Percentiles rank a stretch among this genome's conserved stretches.
phyloP scores from a whole-genome alignment of 202 grass and related monocot species.

The Panicum virgatum region DNA sequence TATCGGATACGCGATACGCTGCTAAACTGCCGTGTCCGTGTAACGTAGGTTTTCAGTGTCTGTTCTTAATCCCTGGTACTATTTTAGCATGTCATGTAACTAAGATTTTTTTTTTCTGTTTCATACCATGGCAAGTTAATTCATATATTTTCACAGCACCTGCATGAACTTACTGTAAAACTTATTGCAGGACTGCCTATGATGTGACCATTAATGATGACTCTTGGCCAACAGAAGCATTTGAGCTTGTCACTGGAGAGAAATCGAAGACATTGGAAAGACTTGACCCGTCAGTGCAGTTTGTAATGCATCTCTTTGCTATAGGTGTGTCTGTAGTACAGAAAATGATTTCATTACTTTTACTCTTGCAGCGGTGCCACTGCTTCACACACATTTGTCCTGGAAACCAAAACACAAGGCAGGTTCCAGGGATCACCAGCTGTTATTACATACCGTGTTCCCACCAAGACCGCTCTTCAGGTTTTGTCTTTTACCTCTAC shows the following conservation, averaged over 20 bases:
- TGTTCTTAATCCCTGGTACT: background rate
- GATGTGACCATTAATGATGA: conserved; percentile 87
- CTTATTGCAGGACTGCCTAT: conserved; percentile 81
- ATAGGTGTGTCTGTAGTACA: background rate
- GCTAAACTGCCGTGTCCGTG: too few species aligned
- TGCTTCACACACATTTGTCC: conserved; percentile 71
- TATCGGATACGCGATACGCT: too few species aligned
- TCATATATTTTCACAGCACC: background rate
- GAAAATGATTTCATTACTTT: conserved; percentile 33
- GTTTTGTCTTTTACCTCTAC: conserved; percentile 27
- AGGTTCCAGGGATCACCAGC: conserved; percentile 76
- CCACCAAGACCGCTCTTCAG: conserved; percentile 93
- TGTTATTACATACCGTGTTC: conserved; percentile 81
- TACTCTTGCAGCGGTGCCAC: conserved; percentile 63
- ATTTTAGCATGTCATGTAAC: background rate
- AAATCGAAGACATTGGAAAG: conserved; percentile 84
- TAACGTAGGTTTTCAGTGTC: too few species aligned
- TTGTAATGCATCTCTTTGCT: conserved; percentile 1
- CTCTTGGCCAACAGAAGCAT: conserved; percentile 75
- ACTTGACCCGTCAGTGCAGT: conserved; percentile 84
- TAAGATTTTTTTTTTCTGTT: background rate
- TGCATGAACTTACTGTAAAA: background rate
- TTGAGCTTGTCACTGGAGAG: conserved; percentile 77
- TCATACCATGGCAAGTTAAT: background rate
- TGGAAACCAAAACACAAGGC: conserved; percentile 83